phyloP scores from a whole-genome alignment of 768 basidiomycete species.

The Tricholoma matsutake region DNA sequence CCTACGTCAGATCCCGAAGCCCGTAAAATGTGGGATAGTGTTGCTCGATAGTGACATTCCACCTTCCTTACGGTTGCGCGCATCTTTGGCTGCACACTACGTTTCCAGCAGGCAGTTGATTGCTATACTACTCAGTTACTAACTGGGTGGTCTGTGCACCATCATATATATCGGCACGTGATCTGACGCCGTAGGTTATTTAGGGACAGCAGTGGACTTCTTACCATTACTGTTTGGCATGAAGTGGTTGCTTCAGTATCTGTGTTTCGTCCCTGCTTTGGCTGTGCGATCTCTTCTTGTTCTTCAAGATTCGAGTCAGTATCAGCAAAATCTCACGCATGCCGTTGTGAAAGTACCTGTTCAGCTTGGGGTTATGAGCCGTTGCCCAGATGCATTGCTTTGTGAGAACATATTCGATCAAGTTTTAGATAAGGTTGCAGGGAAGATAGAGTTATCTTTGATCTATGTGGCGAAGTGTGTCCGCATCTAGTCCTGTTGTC shows the following conservation, averaged over 20 bases:
- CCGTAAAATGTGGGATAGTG: slow-evolving; percentile 50
- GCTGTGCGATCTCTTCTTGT: not conserved
- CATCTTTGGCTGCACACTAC: not conserved
- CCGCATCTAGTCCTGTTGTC: slow-evolving; percentile 11
- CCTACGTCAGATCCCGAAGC: slow-evolving; percentile 57
- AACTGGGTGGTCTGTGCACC: not conserved
- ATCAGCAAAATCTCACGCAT: not conserved
- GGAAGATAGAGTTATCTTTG: slow-evolving; percentile 66
- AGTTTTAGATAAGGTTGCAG: slow-evolving; percentile 57
- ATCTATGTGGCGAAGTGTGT: slow-evolving; percentile 74
- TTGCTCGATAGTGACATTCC: slow-evolving; percentile 16
- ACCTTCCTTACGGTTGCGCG: not conserved
- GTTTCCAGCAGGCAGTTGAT: not conserved
- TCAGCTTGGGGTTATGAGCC: slow-evolving; percentile 52
- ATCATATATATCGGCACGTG: not conserved
- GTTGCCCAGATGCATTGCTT: slow-evolving; percentile 76
- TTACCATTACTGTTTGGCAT: not conserved
- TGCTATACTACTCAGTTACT: not conserved
- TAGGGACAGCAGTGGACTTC: not conserved
- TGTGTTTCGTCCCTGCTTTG: not conserved
- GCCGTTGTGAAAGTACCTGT: slow-evolving; percentile 42
- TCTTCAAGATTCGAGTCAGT: not conserved
- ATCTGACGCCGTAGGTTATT: not conserved
- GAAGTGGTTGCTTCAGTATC: not conserved
- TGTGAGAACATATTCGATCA: slow-evolving; percentile 78